Evolutionary conservation across 1,284 basidiomycete species (phyloP).

Genomic region (Ustilago sp.): DNA sequence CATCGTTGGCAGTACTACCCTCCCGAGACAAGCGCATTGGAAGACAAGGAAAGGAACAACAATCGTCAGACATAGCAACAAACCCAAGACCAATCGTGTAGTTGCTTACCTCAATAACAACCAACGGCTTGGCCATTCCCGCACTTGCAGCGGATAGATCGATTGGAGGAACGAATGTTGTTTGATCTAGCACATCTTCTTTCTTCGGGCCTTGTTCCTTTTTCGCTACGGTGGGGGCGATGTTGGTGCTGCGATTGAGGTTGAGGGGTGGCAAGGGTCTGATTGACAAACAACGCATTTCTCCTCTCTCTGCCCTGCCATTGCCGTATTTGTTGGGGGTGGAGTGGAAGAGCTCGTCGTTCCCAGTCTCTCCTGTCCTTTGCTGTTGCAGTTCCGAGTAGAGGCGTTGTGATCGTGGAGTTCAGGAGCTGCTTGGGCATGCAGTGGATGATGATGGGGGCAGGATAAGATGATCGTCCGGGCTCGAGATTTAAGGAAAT

Average conservation of each 20-base stretch:
- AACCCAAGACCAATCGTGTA: no score
- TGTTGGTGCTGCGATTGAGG: background rate
- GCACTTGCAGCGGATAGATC: background rate
- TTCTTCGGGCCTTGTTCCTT: background rate
- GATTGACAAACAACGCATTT: slow-evolving; percentile 28
- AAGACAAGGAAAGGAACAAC: background rate
- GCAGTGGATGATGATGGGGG: background rate
- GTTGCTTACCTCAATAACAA: slow-evolving; percentile 38
- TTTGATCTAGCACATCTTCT: slow-evolving; percentile 31
- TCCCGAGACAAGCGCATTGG: background rate
- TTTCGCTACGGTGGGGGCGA: background rate
- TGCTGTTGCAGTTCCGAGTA: no score
- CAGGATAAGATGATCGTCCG: background rate
- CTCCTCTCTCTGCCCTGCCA: background rate
- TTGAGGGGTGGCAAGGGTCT: background rate
- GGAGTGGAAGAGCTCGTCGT: no score
- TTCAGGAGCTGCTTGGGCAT: no score
- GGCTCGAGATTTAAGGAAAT: background rate
- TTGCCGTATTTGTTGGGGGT: background rate
- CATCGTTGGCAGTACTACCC: slow-evolving; percentile 42
- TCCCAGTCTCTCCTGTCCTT: no score
- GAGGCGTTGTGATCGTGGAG: no score
- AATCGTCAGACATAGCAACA: no score
- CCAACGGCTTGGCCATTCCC: slow-evolving; percentile 17
- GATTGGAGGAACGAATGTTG: slow-evolving; percentile 27